phyloP scores from a whole-genome alignment of 305 asterid genomes.

The Fraxinus paxiana region DNA sequence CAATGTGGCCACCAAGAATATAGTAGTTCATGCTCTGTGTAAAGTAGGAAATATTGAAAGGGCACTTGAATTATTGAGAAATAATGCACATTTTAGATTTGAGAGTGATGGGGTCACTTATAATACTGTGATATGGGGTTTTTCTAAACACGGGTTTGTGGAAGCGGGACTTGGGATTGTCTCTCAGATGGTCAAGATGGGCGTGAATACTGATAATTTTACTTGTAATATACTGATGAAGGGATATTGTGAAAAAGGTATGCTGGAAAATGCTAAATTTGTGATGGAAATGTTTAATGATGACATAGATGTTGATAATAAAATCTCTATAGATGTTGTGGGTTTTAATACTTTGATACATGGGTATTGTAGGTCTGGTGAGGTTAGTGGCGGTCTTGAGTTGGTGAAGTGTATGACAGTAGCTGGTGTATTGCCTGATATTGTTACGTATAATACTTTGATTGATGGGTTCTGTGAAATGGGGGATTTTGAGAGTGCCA shows the following conservation, averaged over 20 bases:
- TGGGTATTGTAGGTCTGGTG: constrained; percentile 58
- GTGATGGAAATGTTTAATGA: constrained; percentile 54
- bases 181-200: constrained; percentile 65
- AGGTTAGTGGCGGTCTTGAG: constrained; percentile 42
- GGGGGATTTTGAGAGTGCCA: constrained; percentile 69
- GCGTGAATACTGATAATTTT: constrained; percentile 44
- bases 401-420: constrained; percentile 50
- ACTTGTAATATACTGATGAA: constrained; percentile 72
- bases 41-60: constrained; percentile 51
- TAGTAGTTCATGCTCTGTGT: constrained; percentile 61
- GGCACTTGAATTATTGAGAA: constrained; percentile 52
- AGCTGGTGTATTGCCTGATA: constrained; percentile 52
- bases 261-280: constrained; percentile 52
- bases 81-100: constrained; percentile 28
- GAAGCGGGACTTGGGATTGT: constrained; percentile 63
- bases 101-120: constrained; percentile 61
- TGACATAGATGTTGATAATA: constrained; percentile 18
- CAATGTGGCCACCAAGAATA: constrained; percentile 55
- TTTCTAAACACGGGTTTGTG: constrained; percentile 52
- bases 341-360: constrained; percentile 64
- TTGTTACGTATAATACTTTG: constrained; percentile 68
- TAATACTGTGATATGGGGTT: constrained; percentile 86
- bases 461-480: constrained; percentile 56
- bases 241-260: constrained; percentile 71
- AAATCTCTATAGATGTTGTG: constrained; percentile 48